Base-by-base conservation (phyloP, 1,284 basidiomycete species). In the Butyriboletus regius region DNA sequence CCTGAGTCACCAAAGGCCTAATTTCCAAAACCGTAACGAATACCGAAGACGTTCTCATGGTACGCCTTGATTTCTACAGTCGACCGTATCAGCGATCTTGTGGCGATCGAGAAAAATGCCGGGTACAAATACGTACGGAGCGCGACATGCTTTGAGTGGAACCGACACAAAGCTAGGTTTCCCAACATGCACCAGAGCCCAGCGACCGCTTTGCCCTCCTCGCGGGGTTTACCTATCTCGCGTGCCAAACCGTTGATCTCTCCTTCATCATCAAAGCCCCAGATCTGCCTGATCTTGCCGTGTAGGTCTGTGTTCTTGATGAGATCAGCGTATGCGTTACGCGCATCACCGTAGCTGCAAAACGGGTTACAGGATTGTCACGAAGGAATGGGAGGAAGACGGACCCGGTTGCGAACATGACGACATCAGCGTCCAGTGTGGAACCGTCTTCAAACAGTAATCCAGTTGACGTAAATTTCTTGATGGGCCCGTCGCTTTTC, bases 401-500 rank as follows among this genome's bases (percentile, higher is more conserved):
- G 1, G 4, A 78, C 63, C 82, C 81, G 1, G 80, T 82, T 5
- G 81, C 79, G 60, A 63, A 82, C 81, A 89, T 59, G 22, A 89
- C 77, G 14, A 60, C 51, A 14, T 90, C 85, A 13, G 81, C 83
- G 10, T 77, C 67, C 28, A 88, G 63, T 54, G 76, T 75, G 24
- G 74, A 78, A 8, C 84, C 84, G 54, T 89, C 75, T 49, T 77
- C 76, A 57, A 89, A 89, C 42, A 72, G 72, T 10, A 88, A 60
- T 0, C 78, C 78, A 7, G 66, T 74, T 55, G 77, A 72, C 0
- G 76, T 82, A 60, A 80, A 82, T 36, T 66, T 61, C 48, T 75
- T 70, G 53, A 84, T 76, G 48, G 74, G 69, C 39, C 72, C 75
- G 46, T 82, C 82, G 57, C 75, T 81, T 67, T 88, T 85, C 43